Conservation (phyloP, 2,329 filamentous ascomycete genomes). For the Drechslerella stenobrocha region DNA sequence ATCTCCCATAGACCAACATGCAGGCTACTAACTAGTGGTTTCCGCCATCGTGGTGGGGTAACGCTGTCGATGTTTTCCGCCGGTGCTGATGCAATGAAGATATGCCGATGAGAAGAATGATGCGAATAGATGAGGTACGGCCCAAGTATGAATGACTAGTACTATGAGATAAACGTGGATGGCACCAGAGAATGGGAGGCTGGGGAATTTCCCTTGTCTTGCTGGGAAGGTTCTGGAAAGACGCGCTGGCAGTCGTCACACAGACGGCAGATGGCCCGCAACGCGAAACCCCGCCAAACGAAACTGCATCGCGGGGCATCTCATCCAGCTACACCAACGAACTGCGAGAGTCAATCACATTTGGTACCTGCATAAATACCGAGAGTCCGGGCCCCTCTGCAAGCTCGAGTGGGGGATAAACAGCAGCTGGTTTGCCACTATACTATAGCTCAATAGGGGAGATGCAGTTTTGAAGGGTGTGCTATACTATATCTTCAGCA, state of each 20-base stretch:
- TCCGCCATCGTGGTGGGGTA: slow-evolving; percentile 21
- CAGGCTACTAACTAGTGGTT: slow-evolving; percentile 22
- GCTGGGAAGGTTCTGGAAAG: slow-evolving; percentile 46
- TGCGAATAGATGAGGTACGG: no score
- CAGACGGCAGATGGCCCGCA: slow-evolving; percentile 13
- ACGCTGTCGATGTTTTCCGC: background rate
- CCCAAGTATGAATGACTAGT: no score
- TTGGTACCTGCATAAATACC: slow-evolving; percentile 37
- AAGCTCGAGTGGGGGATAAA: background rate
- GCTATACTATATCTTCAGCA: no score
- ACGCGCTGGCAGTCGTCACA: slow-evolving; percentile 23
- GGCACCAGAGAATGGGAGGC: slow-evolving; percentile 8
- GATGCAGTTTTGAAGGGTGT: background rate
- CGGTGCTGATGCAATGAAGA: background rate
- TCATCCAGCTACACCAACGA: slow-evolving; percentile 8
- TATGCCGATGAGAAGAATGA: background rate
- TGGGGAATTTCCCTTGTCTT: slow-evolving; percentile 1
- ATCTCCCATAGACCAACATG: background rate
- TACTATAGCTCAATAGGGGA: background rate
- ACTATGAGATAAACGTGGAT: slow-evolving; percentile 6
- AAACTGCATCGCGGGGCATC: slow-evolving; percentile 34
- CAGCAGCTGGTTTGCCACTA: background rate
- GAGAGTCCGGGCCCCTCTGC: slow-evolving; percentile 10
- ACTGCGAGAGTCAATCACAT: background rate
- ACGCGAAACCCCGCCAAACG: slow-evolving; percentile 38